These are phyloP conservation scores for Inga oerstediana DNA, from an alignment of 306 rosid species.

Conservation along the genomic window DNA sequence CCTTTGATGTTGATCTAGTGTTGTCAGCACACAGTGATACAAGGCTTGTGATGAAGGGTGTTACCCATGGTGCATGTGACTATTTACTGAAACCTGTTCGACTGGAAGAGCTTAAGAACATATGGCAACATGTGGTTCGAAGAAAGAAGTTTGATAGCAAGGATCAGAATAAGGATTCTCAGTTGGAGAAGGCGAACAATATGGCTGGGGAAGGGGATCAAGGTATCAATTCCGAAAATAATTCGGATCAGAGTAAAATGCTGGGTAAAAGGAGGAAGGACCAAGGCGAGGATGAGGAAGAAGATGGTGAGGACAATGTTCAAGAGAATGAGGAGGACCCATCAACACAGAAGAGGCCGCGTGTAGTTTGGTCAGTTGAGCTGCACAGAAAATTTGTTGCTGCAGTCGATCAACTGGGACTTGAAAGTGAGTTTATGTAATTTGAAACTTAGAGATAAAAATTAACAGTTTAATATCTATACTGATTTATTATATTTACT, in stretches of 20 bases:
- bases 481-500: conserved; percentile 15
- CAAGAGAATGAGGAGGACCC: conserved; percentile 57
- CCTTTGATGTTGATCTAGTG: conserved; percentile 49
- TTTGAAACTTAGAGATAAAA: conserved; percentile 5
- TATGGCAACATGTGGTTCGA: conserved; percentile 89
- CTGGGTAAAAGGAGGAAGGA: conserved; percentile 57
- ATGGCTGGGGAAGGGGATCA: conserved; percentile 39
- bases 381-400: conserved; percentile 73
- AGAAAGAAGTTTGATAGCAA: conserved; percentile 58
- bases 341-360: conserved; percentile 62
- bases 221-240: conserved; percentile 38
- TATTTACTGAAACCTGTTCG: conserved; percentile 81
- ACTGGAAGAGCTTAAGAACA: conserved; percentile 75
- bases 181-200: conserved; percentile 33
- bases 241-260: conserved; percentile 37
- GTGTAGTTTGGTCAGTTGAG: conserved; percentile 73
- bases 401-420: conserved; percentile 70
- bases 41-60: conserved; percentile 86
- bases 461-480: background rate
- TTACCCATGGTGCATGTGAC: conserved; percentile 81
- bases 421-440: conserved; percentile 65
- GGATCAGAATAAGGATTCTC: conserved; percentile 42
- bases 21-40: conserved; percentile 73
- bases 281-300: conserved; percentile 61
- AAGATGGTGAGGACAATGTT: conserved; percentile 50